A percentile compares a stretch with the other conserved stretches of the same genome.
phyloP scores from a whole-genome alignment of 495 filamentous ascomycete species.

The Talaromyces adpressus region DNA sequence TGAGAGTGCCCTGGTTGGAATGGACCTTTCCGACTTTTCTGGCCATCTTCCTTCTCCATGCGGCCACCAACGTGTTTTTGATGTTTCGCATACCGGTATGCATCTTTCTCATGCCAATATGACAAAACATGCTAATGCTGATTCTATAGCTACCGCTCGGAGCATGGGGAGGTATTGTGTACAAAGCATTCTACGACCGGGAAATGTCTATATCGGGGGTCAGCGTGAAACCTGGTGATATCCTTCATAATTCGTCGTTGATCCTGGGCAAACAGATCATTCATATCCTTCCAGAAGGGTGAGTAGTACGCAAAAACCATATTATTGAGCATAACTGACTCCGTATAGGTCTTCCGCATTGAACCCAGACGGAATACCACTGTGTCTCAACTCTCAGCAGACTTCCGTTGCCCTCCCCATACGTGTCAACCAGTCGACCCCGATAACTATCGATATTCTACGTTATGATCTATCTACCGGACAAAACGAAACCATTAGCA shows the following conservation, averaged over 20 bases:
- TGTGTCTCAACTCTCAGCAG: conserved; percentile 64
- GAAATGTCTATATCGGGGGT: conserved; percentile 86
- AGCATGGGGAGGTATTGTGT: conserved; percentile 57
- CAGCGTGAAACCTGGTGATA: conserved; percentile 75
- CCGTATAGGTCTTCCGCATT: conserved; percentile 67
- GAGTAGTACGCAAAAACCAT: conserved; percentile 20
- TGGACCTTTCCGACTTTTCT: conserved; percentile 67
- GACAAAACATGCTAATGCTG: not conserved
- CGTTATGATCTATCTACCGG: conserved; percentile 78
- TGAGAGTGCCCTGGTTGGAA: conserved; percentile 94
- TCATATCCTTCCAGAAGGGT: conserved; percentile 95
- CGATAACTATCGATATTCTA: conserved; percentile 75
- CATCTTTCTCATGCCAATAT: not conserved
- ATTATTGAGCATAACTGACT: conserved; percentile 14
- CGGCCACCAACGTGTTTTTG: conserved; percentile 66
- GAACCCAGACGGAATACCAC: conserved; percentile 69
- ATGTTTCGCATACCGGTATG: conserved; percentile 87
- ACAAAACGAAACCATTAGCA: conserved; percentile 66
- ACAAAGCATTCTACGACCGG: conserved; percentile 76
- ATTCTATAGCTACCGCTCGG: conserved; percentile 52
- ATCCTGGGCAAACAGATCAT: conserved; percentile 95
- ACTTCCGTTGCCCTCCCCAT: conserved; percentile 67
- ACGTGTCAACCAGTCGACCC: conserved; percentile 84
- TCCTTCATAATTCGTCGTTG: conserved; percentile 83
- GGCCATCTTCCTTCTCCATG: conserved; percentile 58